phyloP scores from a whole-genome alignment of 805 yeast genomes.

The Ogataea paradorogensis region DNA sequence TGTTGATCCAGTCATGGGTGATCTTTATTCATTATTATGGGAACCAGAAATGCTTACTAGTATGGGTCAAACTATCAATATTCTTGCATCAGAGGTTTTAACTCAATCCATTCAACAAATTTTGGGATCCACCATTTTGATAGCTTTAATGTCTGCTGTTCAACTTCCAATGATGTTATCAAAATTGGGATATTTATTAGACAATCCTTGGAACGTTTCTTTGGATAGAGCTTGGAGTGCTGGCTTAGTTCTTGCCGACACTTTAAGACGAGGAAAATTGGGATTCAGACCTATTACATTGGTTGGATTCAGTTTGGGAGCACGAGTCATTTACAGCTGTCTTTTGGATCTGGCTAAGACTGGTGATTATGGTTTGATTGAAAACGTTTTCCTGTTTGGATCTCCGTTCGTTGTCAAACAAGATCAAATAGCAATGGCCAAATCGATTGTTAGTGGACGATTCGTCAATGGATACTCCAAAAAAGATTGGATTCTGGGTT shows the following conservation, averaged over 20 bases:
- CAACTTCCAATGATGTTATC: constrained; percentile 91
- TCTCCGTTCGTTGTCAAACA: constrained; percentile 77
- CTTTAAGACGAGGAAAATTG: constrained; percentile 77
- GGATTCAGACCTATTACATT: constrained; percentile 91
- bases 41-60: constrained; percentile 97
- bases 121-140: constrained; percentile 83
- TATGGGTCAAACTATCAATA: constrained; percentile 93
- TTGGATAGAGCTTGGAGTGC: constrained; percentile 97
- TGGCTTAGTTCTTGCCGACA: constrained; percentile 87
- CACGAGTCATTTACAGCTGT: constrained; percentile 89
- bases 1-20: constrained; percentile 97
- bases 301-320: constrained; percentile 91
- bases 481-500: constrained; percentile 95
- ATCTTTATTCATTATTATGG: constrained; percentile 87
- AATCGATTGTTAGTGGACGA: constrained; percentile 85
- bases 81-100: constrained; percentile 89
- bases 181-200: constrained; percentile 82
- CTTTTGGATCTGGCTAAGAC: constrained; percentile 77
- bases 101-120: constrained; percentile 94
- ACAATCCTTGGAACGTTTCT: constrained; percentile 98
- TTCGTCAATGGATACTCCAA: constrained; percentile 88
- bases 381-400: constrained; percentile 85
- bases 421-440: constrained; percentile 74
- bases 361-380: constrained; percentile 85
- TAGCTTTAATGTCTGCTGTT: constrained; percentile 88